phyloP scores from a whole-genome alignment of 2,329 filamentous ascomycete species.

The Apiospora kogelbergensis region DNA sequence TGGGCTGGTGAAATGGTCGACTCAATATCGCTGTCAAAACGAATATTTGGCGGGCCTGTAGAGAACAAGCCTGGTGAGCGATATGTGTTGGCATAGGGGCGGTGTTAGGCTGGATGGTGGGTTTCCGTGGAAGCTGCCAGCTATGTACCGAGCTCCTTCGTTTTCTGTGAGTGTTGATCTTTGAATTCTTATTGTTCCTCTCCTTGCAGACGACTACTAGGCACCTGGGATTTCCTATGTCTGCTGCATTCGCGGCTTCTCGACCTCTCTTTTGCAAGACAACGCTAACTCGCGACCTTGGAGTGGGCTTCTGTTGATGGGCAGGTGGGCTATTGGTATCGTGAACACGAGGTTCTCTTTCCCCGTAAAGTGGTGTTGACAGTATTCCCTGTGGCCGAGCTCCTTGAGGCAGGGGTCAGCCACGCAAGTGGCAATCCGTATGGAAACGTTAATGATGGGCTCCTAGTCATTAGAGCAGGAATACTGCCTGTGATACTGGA shows the following conservation, averaged over 20 bases:
- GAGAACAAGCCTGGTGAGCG: background rate
- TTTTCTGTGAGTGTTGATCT: background rate
- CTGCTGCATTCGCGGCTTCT: background rate
- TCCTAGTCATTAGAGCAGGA: background rate
- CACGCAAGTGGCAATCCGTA: background rate
- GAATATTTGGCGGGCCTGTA: background rate
- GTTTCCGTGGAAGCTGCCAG: background rate
- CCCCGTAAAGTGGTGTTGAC: background rate
- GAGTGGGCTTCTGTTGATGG: background rate
- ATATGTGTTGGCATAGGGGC: background rate
- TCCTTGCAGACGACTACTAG: too few species aligned
- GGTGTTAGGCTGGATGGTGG: background rate
- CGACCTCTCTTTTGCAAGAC: background rate
- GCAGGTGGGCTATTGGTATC: background rate
- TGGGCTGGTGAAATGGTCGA: background rate
- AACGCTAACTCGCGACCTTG: background rate
- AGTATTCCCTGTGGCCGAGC: background rate
- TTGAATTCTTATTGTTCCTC: too few species aligned
- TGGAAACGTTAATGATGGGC: background rate
- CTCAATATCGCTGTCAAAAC: background rate
- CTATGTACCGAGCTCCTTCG: background rate
- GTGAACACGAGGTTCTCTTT: background rate
- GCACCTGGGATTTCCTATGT: too few species aligned
- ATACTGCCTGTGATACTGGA: background rate
- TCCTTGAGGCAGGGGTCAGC: background rate